Conservation (phyloP, 2,329 filamentous ascomycete genomes). For the Emergomyces orientalis region DNA sequence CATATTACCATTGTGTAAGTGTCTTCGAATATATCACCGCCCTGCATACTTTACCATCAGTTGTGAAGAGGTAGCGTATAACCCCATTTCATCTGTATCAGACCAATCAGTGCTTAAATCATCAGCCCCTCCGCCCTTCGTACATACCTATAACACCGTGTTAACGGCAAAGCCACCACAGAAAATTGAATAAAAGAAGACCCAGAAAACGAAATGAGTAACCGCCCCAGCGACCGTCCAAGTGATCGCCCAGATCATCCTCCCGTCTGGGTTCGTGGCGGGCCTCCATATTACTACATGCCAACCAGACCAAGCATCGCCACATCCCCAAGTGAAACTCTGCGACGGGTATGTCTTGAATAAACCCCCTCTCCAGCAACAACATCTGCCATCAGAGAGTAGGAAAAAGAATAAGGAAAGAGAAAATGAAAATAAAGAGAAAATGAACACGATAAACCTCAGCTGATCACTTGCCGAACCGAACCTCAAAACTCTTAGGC, state of each 20-base stretch:
- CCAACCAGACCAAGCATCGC: slow-evolving; percentile 4
- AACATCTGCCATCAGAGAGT: not conserved
- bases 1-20: not conserved
- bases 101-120: not conserved
- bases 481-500: slow-evolving; percentile 14
- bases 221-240: slow-evolving; percentile 13
- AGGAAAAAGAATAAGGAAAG: not conserved
- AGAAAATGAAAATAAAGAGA: not conserved
- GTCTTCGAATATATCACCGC: not conserved
- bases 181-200: not conserved
- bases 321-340: not conserved
- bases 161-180: not conserved
- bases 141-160: not conserved
- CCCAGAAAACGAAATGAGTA: slow-evolving; percentile 4
- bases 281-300: slow-evolving; percentile 14
- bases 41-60: not conserved
- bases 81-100: not conserved
- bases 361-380: not conserved
- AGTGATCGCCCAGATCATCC: slow-evolving; percentile 15
- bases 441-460: not conserved
- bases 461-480: not conserved
- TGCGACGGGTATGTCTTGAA: slow-evolving; percentile 10
- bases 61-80: not conserved
- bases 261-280: slow-evolving; percentile 17
- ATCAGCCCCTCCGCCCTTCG: not conserved